These are phyloP conservation scores for Peltaster fructicola DNA, from an alignment of 2,329 filamentous ascomycete species.

Conservation along the genomic window DNA sequence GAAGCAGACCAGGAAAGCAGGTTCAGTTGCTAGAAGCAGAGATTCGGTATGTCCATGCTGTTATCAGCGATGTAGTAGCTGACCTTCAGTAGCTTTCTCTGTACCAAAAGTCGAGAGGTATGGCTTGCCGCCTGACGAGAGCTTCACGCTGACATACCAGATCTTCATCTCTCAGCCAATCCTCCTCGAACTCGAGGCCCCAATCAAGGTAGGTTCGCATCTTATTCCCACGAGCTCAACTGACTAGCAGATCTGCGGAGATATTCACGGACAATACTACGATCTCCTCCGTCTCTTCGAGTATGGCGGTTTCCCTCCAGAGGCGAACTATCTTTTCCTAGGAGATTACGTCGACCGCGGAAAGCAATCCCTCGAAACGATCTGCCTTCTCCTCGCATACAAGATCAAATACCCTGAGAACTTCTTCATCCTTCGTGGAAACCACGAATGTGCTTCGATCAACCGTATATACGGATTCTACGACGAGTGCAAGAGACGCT, in stretches of 20 bases:
- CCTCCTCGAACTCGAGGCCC: constrained; percentile 88
- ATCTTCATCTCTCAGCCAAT: constrained; percentile 99
- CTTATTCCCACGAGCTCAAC: constrained; percentile 2
- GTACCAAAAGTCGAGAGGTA: constrained; percentile 97
- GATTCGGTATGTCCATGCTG: constrained; percentile 86
- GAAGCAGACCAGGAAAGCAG: constrained; percentile 94
- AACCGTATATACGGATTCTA: constrained; percentile 99
- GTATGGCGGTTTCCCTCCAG: constrained; percentile 93
- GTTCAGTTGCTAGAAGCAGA: constrained; percentile 92
- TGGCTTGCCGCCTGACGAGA: too few species aligned
- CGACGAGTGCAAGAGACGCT: constrained; percentile 97
- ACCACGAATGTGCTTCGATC: constrained; percentile 97
- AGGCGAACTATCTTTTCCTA: constrained; percentile 98
- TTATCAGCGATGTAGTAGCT: too few species aligned
- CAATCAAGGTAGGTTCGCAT: constrained; percentile 69
- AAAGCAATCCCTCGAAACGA: constrained; percentile 98
- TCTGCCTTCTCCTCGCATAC: constrained; percentile 89
- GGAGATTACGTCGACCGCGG: constrained; percentile 97
- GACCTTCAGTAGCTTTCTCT: too few species aligned
- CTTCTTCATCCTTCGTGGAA: constrained; percentile 96
- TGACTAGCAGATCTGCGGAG: constrained; percentile 71
- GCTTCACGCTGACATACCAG: too few species aligned
- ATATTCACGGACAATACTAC: constrained; percentile 99
- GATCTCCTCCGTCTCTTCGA: constrained; percentile 94
- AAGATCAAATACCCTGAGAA: constrained; percentile 99